A percentile compares a stretch with the other conserved stretches of the same genome.
Evolutionary conservation across 1,284 basidiomycete genomes (phyloP).

Genomic region (Ceratobasidium sp.): DNA sequence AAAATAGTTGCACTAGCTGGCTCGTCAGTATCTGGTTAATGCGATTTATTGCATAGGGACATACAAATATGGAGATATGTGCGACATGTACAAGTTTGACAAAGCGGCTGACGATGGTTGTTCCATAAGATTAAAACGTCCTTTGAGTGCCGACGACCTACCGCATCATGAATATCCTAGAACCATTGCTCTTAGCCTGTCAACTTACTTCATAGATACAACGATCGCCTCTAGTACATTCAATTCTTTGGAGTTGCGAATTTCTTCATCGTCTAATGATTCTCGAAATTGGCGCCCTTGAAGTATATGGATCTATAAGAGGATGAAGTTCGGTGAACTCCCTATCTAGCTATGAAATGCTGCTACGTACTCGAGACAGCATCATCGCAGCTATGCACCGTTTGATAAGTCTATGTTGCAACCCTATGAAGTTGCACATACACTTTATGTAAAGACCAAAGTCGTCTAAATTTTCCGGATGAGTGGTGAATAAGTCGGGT

Average conservation of each 20-base stretch:
- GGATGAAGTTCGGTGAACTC: background rate
- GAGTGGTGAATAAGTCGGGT: constrained; percentile 10
- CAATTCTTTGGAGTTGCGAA: constrained; percentile 7
- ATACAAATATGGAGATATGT: constrained; percentile 8
- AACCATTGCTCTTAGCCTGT: background rate
- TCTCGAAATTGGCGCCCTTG: background rate
- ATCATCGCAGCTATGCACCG: constrained; percentile 11
- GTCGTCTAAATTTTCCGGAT: constrained; percentile 18
- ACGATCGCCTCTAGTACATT: background rate
- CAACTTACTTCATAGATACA: background rate
- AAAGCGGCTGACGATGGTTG: background rate
- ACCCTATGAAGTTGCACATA: background rate
- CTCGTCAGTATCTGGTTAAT: background rate
- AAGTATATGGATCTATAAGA: constrained; percentile 6
- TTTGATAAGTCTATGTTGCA: background rate
- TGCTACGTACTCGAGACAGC: constrained; percentile 14
- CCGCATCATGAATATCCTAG: background rate
- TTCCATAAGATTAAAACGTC: background rate
- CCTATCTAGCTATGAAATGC: background rate
- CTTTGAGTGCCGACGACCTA: background rate
- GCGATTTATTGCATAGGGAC: background rate
- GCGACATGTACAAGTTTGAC: constrained; percentile 8
- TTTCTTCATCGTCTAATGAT: background rate
- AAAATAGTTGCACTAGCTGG: background rate
- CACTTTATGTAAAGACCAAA: constrained; percentile 32